These are phyloP conservation scores for Coriaria nepalensis DNA, from an alignment of 306 rosid genomes.

Conservation along the genomic window DNA sequence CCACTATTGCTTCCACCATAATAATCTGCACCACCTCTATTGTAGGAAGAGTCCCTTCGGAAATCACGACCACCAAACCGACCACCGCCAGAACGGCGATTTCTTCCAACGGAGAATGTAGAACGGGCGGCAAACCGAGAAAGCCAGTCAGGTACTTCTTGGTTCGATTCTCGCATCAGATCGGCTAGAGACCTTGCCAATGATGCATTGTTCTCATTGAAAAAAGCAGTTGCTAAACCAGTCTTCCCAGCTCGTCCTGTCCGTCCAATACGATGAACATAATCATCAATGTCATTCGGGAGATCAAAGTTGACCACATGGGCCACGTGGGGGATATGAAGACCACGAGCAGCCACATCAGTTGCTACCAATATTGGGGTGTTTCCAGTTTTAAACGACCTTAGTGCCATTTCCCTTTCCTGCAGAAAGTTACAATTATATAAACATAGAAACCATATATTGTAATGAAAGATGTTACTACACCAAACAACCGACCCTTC, in stretches of 20 bases:
- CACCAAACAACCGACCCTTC: too few relatives aligned
- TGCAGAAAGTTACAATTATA: conserved; percentile 21
- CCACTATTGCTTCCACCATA: conserved; percentile 31
- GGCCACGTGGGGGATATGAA: conserved; percentile 81
- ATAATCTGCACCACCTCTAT: conserved; percentile 43
- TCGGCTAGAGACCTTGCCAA: conserved; percentile 63
- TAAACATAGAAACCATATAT: background rate
- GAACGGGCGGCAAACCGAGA: conserved; percentile 60
- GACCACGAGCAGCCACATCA: conserved; percentile 93
- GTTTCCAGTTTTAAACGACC: conserved; percentile 72
- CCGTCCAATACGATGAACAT: conserved; percentile 85
- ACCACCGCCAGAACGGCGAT: conserved; percentile 70
- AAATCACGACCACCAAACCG: conserved; percentile 73
- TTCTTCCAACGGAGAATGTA: conserved; percentile 58
- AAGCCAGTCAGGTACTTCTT: conserved; percentile 80
- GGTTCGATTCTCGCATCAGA: conserved; percentile 71
- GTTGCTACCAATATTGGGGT: conserved; percentile 89
- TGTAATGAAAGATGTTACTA: too few relatives aligned
- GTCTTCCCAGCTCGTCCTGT: conserved; percentile 86
- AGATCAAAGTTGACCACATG: conserved; percentile 88
- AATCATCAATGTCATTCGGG: conserved; percentile 88
- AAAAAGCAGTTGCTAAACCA: conserved; percentile 84
- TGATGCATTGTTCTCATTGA: conserved; percentile 64
- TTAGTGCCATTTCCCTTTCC: conserved; percentile 77
- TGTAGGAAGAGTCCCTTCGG: conserved; percentile 48